Evolutionary conservation across 2,329 filamentous ascomycete species (phyloP), one percentile per base, ranked within the genome.

Genomic region (Trichophyton equinum): DNA sequence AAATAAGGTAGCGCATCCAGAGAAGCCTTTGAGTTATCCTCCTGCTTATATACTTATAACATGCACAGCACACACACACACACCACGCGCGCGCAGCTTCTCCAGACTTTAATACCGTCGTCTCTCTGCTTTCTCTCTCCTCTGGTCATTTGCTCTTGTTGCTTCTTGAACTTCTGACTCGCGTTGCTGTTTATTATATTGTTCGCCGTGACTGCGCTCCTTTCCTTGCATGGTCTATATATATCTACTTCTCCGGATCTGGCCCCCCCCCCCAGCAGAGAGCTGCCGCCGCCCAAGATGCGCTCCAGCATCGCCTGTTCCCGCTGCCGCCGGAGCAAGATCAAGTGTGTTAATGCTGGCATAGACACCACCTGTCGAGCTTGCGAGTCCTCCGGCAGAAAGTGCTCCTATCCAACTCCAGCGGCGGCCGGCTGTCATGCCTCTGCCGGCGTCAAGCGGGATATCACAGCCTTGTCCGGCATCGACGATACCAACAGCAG

Each of bases 311-410:
- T 92, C 70, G 88, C 89, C 56, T 94, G 89, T 73, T 78, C 83
- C 63, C 81, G 84, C 64, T 92, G 89, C 71, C 82, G 89, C 62
- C 83, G 84, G 68, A 90, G 87, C 71, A 95, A 94, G 75, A 89
- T 92, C 71, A 92, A 92, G 74, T 95, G 89, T 76, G 84, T 89
- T 72, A 94, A 94, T 74, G 81, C 82, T 66, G 88, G 88, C 63
- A 82, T 85, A 61, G 82, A 82, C 64, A 85, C 84, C 15, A 83
- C 82, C 15, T 95, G 89, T 76, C 84, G 88, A 64, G 84, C 85
- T 11, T 95, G 89, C 71, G 82, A 86, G 69, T 84, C 84, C 62
- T 83, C 83, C 58, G 84, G 85, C 51, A 82, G 87, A 69, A 82
- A 88, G 62, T 94, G 89, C 70, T 81, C 82, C 64, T 90, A 91